Conservation (phyloP, 1,139 yeast species). For the Yamadazyma epiphylla region DNA sequence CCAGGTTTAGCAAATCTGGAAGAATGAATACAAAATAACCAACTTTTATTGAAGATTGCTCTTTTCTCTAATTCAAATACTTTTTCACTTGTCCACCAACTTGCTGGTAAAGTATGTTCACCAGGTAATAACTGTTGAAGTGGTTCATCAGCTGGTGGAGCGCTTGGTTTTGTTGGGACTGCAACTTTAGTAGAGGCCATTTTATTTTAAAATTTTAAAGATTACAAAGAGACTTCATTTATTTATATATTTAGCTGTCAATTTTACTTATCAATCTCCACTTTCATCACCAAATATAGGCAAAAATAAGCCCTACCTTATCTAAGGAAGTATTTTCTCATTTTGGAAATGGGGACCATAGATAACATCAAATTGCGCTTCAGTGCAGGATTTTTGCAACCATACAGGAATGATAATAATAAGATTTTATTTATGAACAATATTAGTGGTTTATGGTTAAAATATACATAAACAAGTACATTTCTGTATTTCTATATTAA, state of each 20-base stretch:
- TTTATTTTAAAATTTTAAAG: too few species aligned
- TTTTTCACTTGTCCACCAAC: constrained; percentile 62
- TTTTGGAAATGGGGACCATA: constrained; percentile 5
- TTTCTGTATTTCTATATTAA: constrained; percentile 2
- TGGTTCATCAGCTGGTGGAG: constrained; percentile 24
- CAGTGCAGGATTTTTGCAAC: too few species aligned
- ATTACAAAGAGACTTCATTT: too few species aligned
- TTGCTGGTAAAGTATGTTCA: constrained; percentile 59
- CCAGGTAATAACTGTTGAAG: constrained; percentile 33
- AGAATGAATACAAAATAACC: constrained; percentile 52
- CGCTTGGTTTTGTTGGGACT: constrained; percentile 15
- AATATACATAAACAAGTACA: too few species aligned
- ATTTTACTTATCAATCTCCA: too few species aligned
- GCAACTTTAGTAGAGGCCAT: constrained; percentile 14
- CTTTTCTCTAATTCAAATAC: constrained; percentile 56
- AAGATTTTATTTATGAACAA: too few species aligned
- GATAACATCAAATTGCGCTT: not conserved
- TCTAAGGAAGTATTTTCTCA: constrained; percentile 10
- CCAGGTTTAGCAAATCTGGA: constrained; percentile 53
- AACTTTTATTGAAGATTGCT: constrained; percentile 51
- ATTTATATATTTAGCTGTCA: too few species aligned
- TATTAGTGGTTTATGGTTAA: too few species aligned
- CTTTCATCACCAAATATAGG: too few species aligned
- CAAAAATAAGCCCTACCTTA: too few species aligned
- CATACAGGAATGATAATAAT: too few species aligned